phyloP scores from a whole-genome alignment of 2,329 filamentous ascomycete species.

The Epichloe coenophiala region DNA sequence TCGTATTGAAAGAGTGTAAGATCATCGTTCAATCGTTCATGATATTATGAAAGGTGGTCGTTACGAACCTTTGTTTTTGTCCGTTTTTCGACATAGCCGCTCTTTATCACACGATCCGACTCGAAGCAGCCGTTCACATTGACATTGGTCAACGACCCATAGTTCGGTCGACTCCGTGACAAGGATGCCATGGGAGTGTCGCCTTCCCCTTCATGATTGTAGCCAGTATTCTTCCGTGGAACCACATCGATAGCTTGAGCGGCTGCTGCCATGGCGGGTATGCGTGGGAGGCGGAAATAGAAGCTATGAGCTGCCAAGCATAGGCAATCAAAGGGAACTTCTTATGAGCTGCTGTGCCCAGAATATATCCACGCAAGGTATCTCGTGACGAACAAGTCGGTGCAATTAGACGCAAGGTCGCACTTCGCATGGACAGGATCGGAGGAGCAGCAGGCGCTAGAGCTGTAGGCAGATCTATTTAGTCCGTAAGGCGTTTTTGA shows the following conservation, averaged over 20 bases:
- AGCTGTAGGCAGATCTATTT: background rate
- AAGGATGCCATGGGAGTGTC: slow-evolving; percentile 10
- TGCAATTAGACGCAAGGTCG: background rate
- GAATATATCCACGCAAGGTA: background rate
- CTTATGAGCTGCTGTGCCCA: background rate
- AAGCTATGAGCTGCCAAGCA: background rate
- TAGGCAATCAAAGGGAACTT: background rate
- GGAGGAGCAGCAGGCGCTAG: background rate
- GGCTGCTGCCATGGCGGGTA: slow-evolving; percentile 7
- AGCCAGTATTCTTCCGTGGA: background rate
- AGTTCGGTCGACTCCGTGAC: slow-evolving; percentile 17
- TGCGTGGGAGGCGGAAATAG: background rate
- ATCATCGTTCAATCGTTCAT: background rate
- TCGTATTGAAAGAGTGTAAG: slow-evolving; percentile 4
- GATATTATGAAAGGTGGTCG: background rate
- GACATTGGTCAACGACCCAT: slow-evolving; percentile 68
- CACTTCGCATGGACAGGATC: too few relatives aligned
- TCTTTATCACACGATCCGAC: slow-evolving; percentile 86
- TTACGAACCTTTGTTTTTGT: slow-evolving; percentile 75
- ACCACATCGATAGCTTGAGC: slow-evolving; percentile 10
- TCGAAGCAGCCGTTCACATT: slow-evolving; percentile 94
- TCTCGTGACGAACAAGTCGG: background rate
- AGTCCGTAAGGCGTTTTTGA: background rate
- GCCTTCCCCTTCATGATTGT: slow-evolving; percentile 4
- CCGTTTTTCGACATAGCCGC: slow-evolving; percentile 73